Base-by-base conservation (phyloP, 2,329 filamentous ascomycete genomes). In the Trichoderma sp. region DNA sequence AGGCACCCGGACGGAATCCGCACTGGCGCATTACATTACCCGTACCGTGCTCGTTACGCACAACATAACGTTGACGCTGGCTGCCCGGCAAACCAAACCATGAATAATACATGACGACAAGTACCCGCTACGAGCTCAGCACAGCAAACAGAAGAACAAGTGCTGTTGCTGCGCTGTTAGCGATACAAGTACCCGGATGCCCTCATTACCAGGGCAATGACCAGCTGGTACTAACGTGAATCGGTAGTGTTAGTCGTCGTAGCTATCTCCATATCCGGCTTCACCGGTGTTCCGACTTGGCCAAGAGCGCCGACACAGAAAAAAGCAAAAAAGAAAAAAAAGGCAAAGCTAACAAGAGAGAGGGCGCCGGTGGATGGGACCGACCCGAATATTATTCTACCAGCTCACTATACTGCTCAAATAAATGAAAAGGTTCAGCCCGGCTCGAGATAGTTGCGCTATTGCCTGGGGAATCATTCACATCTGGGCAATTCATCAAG, bases 201-300 rank as follows among this genome's bases (percentile, higher is more conserved):
- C 8, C 43, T 56, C 63, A 66, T 34, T 66, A 47, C 47, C 47
- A 53, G 43, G 63, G 63, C 43, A 21, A 53, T 56, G 30, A 14
- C 30, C n/a, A 57, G 30, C 43, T 66, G 28, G 30, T 56, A 21
- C 64, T 58, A 67, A 67, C 24, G 32, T 58, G 11, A 58, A 30
- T 15, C 5, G 24, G 51, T 14, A 39, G 32, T n/a, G 58, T 70
- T 36, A 63, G 67, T 70, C n/a, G 64, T 28, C 51, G 64, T 67
- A 14, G 24, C 51, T 11, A 58, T 71, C 32, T 65, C 61, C 51
- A 36, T 67, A 58, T 67, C 60, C 69, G 69, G 69, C 53, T 47
- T 63, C 47, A 71, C 62, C 61, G 69, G 69, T 65, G 26, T 39
- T 34, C 60, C 69, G 47, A 26, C n/a, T 34, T 65, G 47, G 47